phyloP scores from a whole-genome alignment of 164 flowering plant species.

The Liquidambar formosana region DNA sequence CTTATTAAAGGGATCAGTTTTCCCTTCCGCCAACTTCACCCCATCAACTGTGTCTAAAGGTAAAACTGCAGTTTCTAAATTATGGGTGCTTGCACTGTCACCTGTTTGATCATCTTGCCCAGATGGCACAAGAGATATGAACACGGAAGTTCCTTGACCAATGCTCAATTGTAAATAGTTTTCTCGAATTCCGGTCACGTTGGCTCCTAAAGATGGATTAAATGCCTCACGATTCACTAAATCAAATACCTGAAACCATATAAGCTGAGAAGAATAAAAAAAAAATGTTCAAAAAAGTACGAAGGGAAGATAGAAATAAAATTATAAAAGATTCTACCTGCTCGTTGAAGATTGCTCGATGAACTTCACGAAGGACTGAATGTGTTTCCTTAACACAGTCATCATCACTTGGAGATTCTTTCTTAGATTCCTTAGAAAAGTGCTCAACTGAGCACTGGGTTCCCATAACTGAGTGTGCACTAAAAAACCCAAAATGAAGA shows the following conservation, averaged over 20 bases:
- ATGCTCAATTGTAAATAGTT: slow-evolving; percentile 68
- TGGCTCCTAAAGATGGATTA: slow-evolving; percentile 56
- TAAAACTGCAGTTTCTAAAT: slow-evolving; percentile 36
- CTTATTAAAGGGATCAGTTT: slow-evolving; percentile 19
- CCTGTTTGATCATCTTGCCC: slow-evolving; percentile 38
- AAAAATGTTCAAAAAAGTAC: not conserved
- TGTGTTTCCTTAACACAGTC: slow-evolving; percentile 59
- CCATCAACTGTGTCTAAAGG: slow-evolving; percentile 46
- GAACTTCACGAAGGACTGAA: slow-evolving; percentile 68
- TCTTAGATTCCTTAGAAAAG: slow-evolving; percentile 31
- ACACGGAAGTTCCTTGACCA: slow-evolving; percentile 71
- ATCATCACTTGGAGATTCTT: slow-evolving; percentile 54
- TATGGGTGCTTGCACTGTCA: slow-evolving; percentile 26
- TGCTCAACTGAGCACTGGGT: slow-evolving; percentile 19
- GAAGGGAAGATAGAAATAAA: not conserved
- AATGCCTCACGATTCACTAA: slow-evolving; percentile 90
- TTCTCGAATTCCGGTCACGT: slow-evolving; percentile 82
- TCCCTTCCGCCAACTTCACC: slow-evolving; percentile 32
- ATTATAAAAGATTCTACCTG: slow-evolving; percentile 45
- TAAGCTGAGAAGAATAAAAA: slow-evolving; percentile 1
- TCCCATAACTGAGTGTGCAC: slow-evolving; percentile 29
- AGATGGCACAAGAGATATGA: slow-evolving; percentile 59
- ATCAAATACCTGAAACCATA: slow-evolving; percentile 75
- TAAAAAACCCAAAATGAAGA: slow-evolving; percentile 68
- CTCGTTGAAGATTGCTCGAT: slow-evolving; percentile 81